phyloP scores from a whole-genome alignment of 2,329 filamentous ascomycete species.

The Pestalotiopsis fici region DNA sequence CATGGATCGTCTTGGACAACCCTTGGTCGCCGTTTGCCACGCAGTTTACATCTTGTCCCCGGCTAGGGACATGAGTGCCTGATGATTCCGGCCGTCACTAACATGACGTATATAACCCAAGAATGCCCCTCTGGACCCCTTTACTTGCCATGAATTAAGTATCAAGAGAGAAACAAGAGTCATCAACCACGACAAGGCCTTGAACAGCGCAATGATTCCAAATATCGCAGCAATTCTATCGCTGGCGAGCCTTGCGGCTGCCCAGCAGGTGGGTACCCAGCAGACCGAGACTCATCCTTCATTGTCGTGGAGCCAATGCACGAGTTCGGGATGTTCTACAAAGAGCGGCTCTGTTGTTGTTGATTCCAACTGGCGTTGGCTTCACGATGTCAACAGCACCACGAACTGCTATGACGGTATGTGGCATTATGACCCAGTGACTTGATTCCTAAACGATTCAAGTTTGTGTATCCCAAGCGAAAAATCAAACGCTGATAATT shows the following conservation, averaged over 20 bases:
- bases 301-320: constrained; percentile 49
- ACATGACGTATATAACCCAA: background rate
- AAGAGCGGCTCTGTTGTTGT: constrained; percentile 47
- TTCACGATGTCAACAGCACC: constrained; percentile 37
- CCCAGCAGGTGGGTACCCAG: constrained; percentile 45
- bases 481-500: background rate
- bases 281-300: constrained; percentile 45
- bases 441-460: background rate
- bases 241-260: constrained; percentile 27
- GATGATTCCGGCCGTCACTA: background rate
- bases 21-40: background rate
- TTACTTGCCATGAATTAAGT: background rate
- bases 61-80: background rate
- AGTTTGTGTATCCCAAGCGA: background rate
- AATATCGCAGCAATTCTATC: background rate
- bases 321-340: constrained; percentile 42
- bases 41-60: background rate
- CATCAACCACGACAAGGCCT: background rate
- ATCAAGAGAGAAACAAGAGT: background rate
- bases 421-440: too few relatives aligned
- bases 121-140: background rate
- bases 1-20: background rate
- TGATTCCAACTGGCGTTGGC: constrained; percentile 56
- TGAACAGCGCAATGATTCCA: background rate
- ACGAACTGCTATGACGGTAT: constrained; percentile 51